Base-by-base conservation (phyloP, 2,329 filamentous ascomycete genomes). In the Akanthomyces muscarius region DNA sequence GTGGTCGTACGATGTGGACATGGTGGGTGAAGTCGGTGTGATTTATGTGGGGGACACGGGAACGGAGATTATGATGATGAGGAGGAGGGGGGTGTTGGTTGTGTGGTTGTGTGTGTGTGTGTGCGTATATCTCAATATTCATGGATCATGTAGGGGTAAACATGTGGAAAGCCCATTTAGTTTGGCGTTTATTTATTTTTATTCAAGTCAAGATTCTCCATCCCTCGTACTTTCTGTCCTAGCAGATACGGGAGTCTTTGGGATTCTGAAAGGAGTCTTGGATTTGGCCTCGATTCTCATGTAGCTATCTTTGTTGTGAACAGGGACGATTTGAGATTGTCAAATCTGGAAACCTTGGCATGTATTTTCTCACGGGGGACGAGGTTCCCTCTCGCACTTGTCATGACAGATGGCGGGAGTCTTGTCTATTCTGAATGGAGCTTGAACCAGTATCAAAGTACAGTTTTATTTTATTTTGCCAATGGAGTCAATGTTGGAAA, bases 31-130 rank as follows among this genome's bases (percentile, higher is more conserved):
- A 14, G 28, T 28, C 13, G 21, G 23, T 41, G 59, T 23, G 25
- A 23, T n/a, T 53, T 61, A 53, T 61, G 58, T 61, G 58, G 51
- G 48, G 41, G 44, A 47, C 28, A 53, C 58, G 48, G 48, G 48
- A 18, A 50, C 56, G 44, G 45, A 41, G 14, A 38, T 60, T 56
- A 48, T n/a, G 44, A 14, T 2, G 21, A 21, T 21, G 21, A 36
- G 5, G 10, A 48, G 5, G 25, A 21, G 7, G 10, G 16, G 4
- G 33, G 5, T 41, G 55, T 48, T 58, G 55, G 44, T 30, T 45
- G 7, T 33, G 38, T 56, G 53, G 21, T 7, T 36, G 10, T 36
- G 33, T 36, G 38, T 56, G 53, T 33, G 6, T 36, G 10, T 36
- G 33, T 36, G 33, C 2, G 33, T 36, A 7, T 36, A 7, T 36